Percentiles rank a stretch among this genome's conserved stretches.
phyloP scores from a whole-genome alignment of 2,329 filamentous ascomycete genomes.

The Cladorrhinum sp. region DNA sequence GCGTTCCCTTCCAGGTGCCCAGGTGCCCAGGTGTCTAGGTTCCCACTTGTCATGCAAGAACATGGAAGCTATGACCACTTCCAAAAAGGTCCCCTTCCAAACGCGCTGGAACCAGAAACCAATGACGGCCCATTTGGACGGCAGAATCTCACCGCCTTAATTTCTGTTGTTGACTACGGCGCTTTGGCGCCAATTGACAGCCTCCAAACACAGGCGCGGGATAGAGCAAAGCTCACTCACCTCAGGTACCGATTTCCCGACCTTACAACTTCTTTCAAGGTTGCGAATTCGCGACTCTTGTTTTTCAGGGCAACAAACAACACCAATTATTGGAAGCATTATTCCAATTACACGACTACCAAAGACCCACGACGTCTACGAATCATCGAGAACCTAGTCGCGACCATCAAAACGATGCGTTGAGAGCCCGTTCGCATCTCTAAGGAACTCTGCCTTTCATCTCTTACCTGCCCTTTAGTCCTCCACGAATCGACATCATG shows the following conservation, averaged over 20 bases:
- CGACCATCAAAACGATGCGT: conserved; percentile 13
- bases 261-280: too few relatives aligned
- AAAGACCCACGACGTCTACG: background rate
- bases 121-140: conserved; percentile 7
- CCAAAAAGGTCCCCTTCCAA: background rate
- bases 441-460: background rate
- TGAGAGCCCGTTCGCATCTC: conserved; percentile 12
- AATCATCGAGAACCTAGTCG: conserved; percentile 2
- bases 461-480: background rate
- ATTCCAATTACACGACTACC: too few relatives aligned
- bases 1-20: too few relatives aligned
- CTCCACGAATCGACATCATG: conserved; percentile 50
- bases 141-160: conserved; percentile 30
- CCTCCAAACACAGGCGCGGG: conserved; percentile 23
- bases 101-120: background rate
- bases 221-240: conserved; percentile 16
- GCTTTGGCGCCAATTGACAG: conserved; percentile 22
- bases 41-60: conserved; percentile 2
- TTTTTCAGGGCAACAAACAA: background rate
- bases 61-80: conserved; percentile 27
- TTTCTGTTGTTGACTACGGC: conserved; percentile 26
- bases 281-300: background rate
- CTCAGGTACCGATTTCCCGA: conserved; percentile 11
- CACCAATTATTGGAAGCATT: background rate
- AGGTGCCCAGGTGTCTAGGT: too few relatives aligned